Base-by-base conservation (phyloP, 495 filamentous ascomycete genomes). In the Venustampulla echinocandica region DNA sequence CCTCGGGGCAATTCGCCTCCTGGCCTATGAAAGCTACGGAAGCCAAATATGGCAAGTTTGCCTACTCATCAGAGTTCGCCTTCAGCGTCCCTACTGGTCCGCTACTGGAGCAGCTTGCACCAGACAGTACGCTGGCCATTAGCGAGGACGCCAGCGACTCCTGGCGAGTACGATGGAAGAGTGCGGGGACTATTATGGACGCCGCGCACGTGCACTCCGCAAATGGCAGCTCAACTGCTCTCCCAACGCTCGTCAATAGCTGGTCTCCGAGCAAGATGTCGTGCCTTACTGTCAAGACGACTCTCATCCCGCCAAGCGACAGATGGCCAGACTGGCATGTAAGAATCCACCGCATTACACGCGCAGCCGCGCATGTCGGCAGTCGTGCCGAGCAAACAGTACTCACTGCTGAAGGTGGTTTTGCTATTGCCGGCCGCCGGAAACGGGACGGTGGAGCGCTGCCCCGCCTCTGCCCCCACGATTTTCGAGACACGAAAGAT, bases 11-110 rank as follows among this genome's bases (percentile, higher is more conserved):
- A 52, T 69, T 66, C 17, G 77, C 74, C 50, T 68, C 74, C 57
- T 80, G 79, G 53, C 70, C 76, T 1, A 60, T 81, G 32, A 73
- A 70, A 59, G 75, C 74, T 10, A 75, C 70, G 0, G 73, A 78
- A 48, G 76, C 77, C 7, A 81, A 81, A 49, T 82, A 81, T 49
- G 74, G 76, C 9, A 80, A 79, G 50, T 80, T 79, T 44, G 75
- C 76, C 4, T 80, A 82, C 46, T 74, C 68, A 17, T 71, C 77
- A n/a, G 63, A 73, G 0, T 80, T 81, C 54, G 73, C 69, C 3
- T 82, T 80, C 59, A 72, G 67, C 2, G 75, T 80, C 9, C 72
- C 76, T 0, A 79, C 74, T 0, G 76, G 77, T 1, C 54, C 61
- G 0, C 74, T 75, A 48, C 64, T 71, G 10, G 69, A 77, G 43